These are phyloP conservation scores for Cadophora luteo-olivacea DNA, from an alignment of 2,329 filamentous ascomycete genomes.

Conservation along the genomic window DNA sequence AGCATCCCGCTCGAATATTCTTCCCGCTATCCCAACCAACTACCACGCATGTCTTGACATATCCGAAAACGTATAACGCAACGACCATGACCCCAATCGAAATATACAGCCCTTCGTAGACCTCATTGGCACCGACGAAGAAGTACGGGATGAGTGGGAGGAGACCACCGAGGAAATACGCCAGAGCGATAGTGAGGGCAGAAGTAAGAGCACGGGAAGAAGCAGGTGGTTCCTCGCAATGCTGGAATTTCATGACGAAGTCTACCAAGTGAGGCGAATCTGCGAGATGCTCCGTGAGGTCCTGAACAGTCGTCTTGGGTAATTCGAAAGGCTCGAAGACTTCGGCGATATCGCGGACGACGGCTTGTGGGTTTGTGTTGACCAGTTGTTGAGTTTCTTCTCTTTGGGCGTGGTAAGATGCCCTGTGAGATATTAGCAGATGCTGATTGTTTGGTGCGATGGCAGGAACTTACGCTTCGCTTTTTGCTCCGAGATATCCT, in stretches of 20 bases:
- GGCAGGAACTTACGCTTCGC: conserved; percentile 47
- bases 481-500: conserved; percentile 61
- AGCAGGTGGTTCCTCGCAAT: conserved; percentile 42
- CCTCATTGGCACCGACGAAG: conserved; percentile 49
- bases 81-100: conserved; percentile 66
- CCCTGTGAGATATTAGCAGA: conserved; percentile 37
- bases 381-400: conserved; percentile 41
- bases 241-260: conserved; percentile 49
- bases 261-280: conserved; percentile 45
- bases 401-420: conserved; percentile 42
- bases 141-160: conserved; percentile 64
- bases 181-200: conserved; percentile 60
- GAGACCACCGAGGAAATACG: conserved; percentile 63
- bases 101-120: conserved; percentile 58
- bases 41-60: conserved; percentile 64
- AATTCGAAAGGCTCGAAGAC: conserved; percentile 46
- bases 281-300: conserved; percentile 46
- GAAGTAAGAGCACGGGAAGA: conserved; percentile 47
- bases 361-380: conserved; percentile 36
- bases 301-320: conserved; percentile 40
- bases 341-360: conserved; percentile 42
- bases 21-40: conserved; percentile 45
- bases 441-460: not conserved
- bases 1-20: conserved; percentile 39
- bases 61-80: conserved; percentile 69